Evolutionary conservation across 78 protist species (phyloP).

Genomic region (Protostelium mycophagum): DNA sequence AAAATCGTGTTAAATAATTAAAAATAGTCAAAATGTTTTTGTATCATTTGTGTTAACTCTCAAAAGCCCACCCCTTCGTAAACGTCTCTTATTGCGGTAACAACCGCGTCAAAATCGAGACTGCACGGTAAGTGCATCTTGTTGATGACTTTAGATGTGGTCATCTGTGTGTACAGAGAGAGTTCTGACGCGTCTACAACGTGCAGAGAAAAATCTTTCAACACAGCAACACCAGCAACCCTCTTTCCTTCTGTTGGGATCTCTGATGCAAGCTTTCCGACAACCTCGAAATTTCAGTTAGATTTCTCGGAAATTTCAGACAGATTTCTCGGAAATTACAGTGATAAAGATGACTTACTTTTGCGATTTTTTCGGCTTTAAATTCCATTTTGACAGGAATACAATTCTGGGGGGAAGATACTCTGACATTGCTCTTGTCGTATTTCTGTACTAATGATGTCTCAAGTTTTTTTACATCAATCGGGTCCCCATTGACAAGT

Average conservation of each 20-base stretch:
- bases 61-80: neutral
- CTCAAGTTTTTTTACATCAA: conserved; percentile 71
- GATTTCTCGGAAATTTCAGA: neutral
- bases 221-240: conserved; percentile 38
- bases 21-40: no score
- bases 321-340: neutral
- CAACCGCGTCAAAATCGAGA: neutral
- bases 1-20: no score
- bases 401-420: conserved; percentile 49
- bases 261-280: conserved; percentile 23
- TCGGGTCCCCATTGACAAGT: conserved; percentile 90
- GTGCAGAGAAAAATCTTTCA: conserved; percentile 58
- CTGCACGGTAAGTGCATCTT: neutral
- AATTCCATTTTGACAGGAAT: conserved; percentile 33
- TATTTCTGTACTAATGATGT: conserved; percentile 34
- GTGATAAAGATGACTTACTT: neutral
- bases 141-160: neutral
- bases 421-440: conserved; percentile 19
- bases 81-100: neutral
- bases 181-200: conserved; percentile 39
- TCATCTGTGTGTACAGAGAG: conserved; percentile 29
- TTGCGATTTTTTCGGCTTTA: conserved; percentile 42
- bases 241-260: conserved; percentile 16
- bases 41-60: no score
- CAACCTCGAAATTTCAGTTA: neutral